A percentile compares a stretch with the other conserved stretches of the same genome.
Evolutionary conservation across 2,329 filamentous ascomycete species (phyloP).

Genomic region (Cercospora nicotianae): DNA sequence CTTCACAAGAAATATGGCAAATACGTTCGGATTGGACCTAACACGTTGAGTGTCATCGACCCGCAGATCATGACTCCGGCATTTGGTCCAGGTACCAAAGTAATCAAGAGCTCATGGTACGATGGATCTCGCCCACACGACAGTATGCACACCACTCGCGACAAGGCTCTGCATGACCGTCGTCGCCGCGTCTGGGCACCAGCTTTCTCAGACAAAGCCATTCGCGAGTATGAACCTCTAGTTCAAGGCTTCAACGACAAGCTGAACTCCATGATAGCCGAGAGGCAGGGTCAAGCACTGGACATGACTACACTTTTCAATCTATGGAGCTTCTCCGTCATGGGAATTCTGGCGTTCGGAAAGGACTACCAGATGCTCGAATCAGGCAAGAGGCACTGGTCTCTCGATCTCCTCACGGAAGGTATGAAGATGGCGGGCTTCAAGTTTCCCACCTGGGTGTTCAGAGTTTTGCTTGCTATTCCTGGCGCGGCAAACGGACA

Average conservation of each 20-base stretch:
- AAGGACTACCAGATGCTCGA: conserved; percentile 45
- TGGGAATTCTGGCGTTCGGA: conserved; percentile 48
- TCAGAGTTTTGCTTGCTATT: conserved; percentile 37
- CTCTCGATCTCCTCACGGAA: conserved; percentile 41
- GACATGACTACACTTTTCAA: conserved; percentile 45
- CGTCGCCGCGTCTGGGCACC: conserved; percentile 45
- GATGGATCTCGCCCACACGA: conserved; percentile 36
- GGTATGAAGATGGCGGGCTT: conserved; percentile 34
- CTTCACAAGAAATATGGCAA: conserved; percentile 41
- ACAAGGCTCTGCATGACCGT: conserved; percentile 41
- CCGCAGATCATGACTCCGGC: conserved; percentile 42
- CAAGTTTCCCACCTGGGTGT: conserved; percentile 38
- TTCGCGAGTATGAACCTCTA: conserved; percentile 46
- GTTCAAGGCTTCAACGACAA: conserved; percentile 41
- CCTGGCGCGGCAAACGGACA: conserved; percentile 39
- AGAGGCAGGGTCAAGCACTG: conserved; percentile 34
- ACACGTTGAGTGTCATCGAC: conserved; percentile 41
- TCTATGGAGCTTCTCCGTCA: conserved; percentile 49
- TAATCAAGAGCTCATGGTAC: conserved; percentile 47
- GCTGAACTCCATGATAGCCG: conserved; percentile 37
- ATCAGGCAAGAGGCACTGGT: conserved; percentile 38
- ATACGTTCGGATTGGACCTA: conserved; percentile 41
- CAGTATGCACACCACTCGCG: conserved; percentile 44
- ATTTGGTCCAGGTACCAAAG: conserved; percentile 42
- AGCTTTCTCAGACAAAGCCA: conserved; percentile 45